Percentiles rank a stretch among this genome's conserved stretches.
Evolutionary conservation across 768 basidiomycete genomes (phyloP).

Genomic region (Boletus rubescentipes): DNA sequence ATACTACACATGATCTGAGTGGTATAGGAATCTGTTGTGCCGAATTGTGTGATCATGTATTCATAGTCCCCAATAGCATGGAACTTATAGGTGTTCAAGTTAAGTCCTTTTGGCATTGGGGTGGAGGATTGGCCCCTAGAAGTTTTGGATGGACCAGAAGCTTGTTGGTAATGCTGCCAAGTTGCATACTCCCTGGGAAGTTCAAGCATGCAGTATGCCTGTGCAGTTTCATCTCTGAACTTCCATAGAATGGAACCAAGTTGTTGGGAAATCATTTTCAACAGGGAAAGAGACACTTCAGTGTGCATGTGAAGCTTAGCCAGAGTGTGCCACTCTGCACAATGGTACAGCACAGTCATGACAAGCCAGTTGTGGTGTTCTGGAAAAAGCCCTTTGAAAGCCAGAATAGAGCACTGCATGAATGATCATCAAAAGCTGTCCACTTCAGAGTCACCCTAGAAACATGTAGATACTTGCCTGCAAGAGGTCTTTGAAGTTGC

Average conservation of each 20-base stretch:
- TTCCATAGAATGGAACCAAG: constrained; percentile 25
- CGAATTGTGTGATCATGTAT: background rate
- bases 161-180: constrained; percentile 1
- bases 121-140: background rate
- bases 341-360: constrained; percentile 23
- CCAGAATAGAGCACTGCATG: constrained; percentile 36
- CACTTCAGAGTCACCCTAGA: too few relatives aligned
- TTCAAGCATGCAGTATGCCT: constrained; percentile 27
- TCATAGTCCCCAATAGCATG: constrained; percentile 32
- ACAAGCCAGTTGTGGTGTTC: constrained; percentile 21
- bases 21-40: constrained; percentile 5
- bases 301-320: too few relatives aligned
- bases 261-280: constrained; percentile 12
- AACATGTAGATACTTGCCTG: too few relatives aligned
- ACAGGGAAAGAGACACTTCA: constrained; percentile 11
- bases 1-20: background rate
- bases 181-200: constrained; percentile 30
- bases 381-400: constrained; percentile 38
- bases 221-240: constrained; percentile 21
- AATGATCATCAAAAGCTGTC: too few relatives aligned
- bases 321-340: constrained; percentile 36
- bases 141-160: background rate
- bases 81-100: constrained; percentile 30
- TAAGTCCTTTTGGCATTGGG: constrained; percentile 16
- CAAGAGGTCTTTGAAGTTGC: too few relatives aligned